Evolutionary conservation across 371 early-diverging fungal genomes (phyloP), one percentile per base, ranked within the genome.

Genomic region (Mucor plumbeus): DNA sequence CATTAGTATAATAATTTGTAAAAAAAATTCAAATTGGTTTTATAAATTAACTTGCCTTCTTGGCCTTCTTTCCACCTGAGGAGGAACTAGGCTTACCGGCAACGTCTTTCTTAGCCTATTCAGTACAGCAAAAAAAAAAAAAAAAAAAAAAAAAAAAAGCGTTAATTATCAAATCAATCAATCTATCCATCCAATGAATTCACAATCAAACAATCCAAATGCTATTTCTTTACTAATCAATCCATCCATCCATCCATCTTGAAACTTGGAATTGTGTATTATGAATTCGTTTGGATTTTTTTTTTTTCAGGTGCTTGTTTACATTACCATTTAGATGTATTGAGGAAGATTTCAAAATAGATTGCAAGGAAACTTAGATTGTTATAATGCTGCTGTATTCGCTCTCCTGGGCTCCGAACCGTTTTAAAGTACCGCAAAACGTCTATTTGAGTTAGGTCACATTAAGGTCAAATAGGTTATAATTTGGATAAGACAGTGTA

Each of bases 21-120:
- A 14, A 11, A 34, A 3, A 33, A 54, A 11, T 3, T 17, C 26
- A 26, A 26, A 26, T 26, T 26, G 26, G 26, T 26, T 26, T 1
- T 26, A 26, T 21, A 0, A 15, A 19, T 31, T 10, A 17, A 64
- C 64, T 56, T 64, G 64, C 64, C 64, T 93, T 94, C 88, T 94
- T 94, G 83, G 91, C 90, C 80, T 89, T 90, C 90, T 94, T 94
- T 67, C 94, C 94, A 84, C 94, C 92, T 72, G 90, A 85, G 63
- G 90, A 85, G 71, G 88, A 86, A 77, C 80, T 73, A 61, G 89
- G 90, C 82, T 86, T 87, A 70, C 90, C 86, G 78, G 87, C 90
- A 73, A 84, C 87, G 84, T 84, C 85, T 83, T 86, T 86, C 77
- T 87, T 85, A 65, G 87, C 87, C 87, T 89, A 74, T 19, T 8